Percentiles rank a stretch among this genome's conserved stretches.
Evolutionary conservation across 306 rosid species (phyloP).

Genomic region (Myrica gale): DNA sequence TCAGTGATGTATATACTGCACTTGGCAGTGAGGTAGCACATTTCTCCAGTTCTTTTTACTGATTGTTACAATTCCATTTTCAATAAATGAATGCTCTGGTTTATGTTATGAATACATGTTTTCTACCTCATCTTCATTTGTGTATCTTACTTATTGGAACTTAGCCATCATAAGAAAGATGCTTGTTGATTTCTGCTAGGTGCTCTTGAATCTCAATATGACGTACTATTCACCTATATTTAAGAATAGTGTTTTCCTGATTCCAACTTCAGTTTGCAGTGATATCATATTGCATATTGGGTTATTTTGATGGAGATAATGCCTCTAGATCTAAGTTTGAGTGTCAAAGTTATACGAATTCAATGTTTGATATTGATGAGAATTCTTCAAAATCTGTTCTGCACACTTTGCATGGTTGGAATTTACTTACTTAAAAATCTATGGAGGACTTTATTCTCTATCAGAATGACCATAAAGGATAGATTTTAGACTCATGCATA

Average conservation of each 20-base stretch:
- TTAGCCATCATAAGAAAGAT: background rate
- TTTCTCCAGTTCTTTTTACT: constrained; percentile 17
- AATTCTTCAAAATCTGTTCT: constrained; percentile 5
- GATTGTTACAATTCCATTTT: background rate
- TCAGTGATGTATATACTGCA: constrained; percentile 98
- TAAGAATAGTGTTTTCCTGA: background rate
- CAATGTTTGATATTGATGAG: background rate
- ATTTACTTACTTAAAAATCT: background rate
- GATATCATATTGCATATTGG: background rate
- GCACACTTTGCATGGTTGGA: background rate
- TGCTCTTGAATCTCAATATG: background rate
- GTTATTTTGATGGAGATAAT: background rate
- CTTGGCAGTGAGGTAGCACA: constrained; percentile 92
- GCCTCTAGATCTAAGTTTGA: background rate
- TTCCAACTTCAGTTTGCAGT: background rate
- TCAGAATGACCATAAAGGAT: background rate
- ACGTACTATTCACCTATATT: background rate
- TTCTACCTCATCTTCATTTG: background rate
- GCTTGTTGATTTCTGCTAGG: background rate
- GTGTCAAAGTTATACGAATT: background rate
- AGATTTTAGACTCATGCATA: background rate
- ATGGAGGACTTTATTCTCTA: background rate
- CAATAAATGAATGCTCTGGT: background rate
- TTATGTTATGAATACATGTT: too few species aligned
- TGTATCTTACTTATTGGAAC: background rate